Evolutionary conservation across 202 grass and related monocot genomes (phyloP).

Genomic region (Schoenoplectus tabernaemontani): DNA sequence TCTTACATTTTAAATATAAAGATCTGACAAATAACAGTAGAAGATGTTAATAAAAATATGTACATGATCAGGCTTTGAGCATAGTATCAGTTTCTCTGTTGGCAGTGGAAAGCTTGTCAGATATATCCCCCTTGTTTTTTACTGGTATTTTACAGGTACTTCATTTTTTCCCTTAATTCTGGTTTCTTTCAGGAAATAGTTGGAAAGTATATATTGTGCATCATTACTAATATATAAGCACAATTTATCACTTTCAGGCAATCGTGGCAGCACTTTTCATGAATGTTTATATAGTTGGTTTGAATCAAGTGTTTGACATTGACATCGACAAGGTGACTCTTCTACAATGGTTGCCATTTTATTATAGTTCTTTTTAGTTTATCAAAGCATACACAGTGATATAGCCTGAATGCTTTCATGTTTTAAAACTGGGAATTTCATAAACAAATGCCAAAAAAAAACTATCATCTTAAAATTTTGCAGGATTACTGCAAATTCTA

Average conservation of each 20-base stretch:
- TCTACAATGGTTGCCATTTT: background rate
- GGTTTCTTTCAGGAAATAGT: background rate
- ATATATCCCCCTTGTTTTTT: slow-evolving; percentile 78
- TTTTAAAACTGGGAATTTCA: background rate
- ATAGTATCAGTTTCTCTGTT: slow-evolving; percentile 94
- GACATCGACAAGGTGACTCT: slow-evolving; percentile 87
- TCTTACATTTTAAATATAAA: too few species aligned
- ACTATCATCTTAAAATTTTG: background rate
- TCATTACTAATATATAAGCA: background rate
- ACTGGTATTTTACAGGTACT: slow-evolving; percentile 75
- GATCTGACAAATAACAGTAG: too few species aligned
- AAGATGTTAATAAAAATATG: too few species aligned
- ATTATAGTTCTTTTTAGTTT: too few species aligned
- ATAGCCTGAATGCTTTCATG: background rate
- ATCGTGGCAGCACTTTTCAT: slow-evolving; percentile 86
- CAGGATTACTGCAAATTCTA: background rate
- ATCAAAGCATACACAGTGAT: background rate
- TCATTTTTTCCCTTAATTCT: background rate
- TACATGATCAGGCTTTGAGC: slow-evolving; percentile 73
- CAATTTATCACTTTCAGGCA: slow-evolving; percentile 45
- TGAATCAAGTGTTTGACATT: slow-evolving; percentile 93
- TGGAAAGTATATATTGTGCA: background rate
- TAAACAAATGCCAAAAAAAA: background rate
- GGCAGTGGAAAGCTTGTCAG: slow-evolving; percentile 59
- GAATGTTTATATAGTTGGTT: slow-evolving; percentile 97